These are phyloP conservation scores for Pascua sp. DNA, from an alignment of 1,284 basidiomycete genomes.

Conservation along the genomic window DNA sequence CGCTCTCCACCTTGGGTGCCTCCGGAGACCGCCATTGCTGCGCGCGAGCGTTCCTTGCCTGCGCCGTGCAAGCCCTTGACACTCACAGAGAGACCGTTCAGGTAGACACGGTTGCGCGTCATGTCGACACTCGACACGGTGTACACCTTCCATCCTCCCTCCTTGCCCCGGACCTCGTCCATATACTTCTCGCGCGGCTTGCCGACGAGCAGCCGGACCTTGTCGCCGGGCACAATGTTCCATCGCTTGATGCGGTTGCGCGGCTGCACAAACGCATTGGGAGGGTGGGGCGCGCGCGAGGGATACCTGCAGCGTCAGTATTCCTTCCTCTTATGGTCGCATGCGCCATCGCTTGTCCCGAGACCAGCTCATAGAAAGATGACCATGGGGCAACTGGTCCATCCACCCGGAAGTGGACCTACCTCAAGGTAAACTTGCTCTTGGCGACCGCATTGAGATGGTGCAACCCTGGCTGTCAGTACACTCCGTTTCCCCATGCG, in stretches of 20 bases:
- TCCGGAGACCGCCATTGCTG: too few species aligned
- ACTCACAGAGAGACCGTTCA: conserved; percentile 42
- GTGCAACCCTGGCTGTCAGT: conserved; percentile 26
- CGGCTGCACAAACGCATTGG: conserved; percentile 31
- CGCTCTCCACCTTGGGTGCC: too few species aligned
- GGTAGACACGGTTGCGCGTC: conserved; percentile 37
- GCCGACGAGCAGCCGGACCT: conserved; percentile 42
- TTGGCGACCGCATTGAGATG: conserved; percentile 27
- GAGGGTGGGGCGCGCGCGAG: conserved; percentile 30
- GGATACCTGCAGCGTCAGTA: conserved; percentile 22
- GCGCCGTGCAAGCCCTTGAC: not conserved
- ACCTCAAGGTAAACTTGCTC: conserved; percentile 24
- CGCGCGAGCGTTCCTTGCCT: too few species aligned
- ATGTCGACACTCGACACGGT: conserved; percentile 39
- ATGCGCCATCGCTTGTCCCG: too few species aligned
- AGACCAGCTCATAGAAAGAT: not conserved
- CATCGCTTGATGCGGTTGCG: conserved; percentile 38
- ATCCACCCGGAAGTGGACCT: not conserved
- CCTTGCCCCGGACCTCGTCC: conserved; percentile 27
- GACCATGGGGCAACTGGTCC: not conserved
- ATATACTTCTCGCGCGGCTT: conserved; percentile 38
- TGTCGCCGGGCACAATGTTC: conserved; percentile 46
- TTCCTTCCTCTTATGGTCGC: too few species aligned
- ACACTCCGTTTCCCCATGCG: not conserved
- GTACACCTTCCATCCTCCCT: conserved; percentile 41